phyloP scores from a whole-genome alignment of 2,329 filamentous ascomycete genomes.

The Domatiomyces globalis region DNA sequence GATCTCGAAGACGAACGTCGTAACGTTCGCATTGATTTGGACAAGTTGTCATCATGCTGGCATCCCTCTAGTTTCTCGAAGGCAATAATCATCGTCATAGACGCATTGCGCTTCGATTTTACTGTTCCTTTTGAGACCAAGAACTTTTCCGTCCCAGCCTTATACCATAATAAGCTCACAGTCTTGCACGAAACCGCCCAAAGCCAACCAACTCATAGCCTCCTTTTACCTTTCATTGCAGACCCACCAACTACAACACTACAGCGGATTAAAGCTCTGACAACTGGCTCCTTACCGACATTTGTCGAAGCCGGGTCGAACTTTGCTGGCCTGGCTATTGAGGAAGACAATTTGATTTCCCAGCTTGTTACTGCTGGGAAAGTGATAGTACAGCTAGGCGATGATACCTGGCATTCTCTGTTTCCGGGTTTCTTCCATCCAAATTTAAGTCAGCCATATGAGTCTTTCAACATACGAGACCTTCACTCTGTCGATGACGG shows the following conservation, averaged over 20 bases:
- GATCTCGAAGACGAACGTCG: no score
- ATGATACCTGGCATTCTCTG: slow-evolving; percentile 89
- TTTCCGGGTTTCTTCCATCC: slow-evolving; percentile 85
- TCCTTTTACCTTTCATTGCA: slow-evolving; percentile 87
- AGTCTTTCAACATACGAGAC: slow-evolving; percentile 98
- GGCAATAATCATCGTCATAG: slow-evolving; percentile 77
- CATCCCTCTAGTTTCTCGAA: slow-evolving; percentile 87
- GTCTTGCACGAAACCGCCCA: slow-evolving; percentile 72
- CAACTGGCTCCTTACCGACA: slow-evolving; percentile 85
- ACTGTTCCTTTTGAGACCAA: slow-evolving; percentile 54
- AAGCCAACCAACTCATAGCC: slow-evolving; percentile 62
- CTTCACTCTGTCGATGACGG: slow-evolving; percentile 93
- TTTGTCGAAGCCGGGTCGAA: slow-evolving; percentile 91
- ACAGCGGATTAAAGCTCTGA: slow-evolving; percentile 83
- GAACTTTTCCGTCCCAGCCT: slow-evolving; percentile 34
- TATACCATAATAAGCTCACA: slow-evolving; percentile 79
- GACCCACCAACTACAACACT: slow-evolving; percentile 90
- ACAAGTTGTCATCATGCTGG: no score
- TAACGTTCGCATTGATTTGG: no score
- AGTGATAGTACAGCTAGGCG: slow-evolving; percentile 83
- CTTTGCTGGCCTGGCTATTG: slow-evolving; percentile 87
- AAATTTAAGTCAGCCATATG: slow-evolving; percentile 74
- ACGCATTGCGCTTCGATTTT: slow-evolving; percentile 93
- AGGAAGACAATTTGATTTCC: slow-evolving; percentile 68
- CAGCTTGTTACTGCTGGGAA: slow-evolving; percentile 54